Evolutionary conservation across 352 stramenopile genomes (phyloP), one percentile per base, ranked within the genome.

Genomic region (Hyaloperonospora brassicae): DNA sequence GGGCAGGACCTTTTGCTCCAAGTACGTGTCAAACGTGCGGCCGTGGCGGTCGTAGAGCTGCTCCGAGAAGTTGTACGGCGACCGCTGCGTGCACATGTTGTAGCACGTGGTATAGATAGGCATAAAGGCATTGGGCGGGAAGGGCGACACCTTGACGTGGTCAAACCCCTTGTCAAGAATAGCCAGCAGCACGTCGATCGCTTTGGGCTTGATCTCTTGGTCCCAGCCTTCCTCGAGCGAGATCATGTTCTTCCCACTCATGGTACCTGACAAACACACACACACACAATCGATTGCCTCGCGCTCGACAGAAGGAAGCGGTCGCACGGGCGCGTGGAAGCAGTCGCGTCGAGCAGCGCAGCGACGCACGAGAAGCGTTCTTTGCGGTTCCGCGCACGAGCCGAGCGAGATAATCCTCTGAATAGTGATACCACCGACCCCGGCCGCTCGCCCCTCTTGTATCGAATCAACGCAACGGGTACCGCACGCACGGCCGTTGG

Each of bases 71-170:
- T 99, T 99, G 84, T 98, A 98, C 27, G 97, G 97, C 44, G 88
- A 93, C n/a, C 95, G 87, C 70, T 99, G 97, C 54, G 96, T 99
- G 73, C 97, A 99, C 96, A 99, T 99, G 71, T 99, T 98, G 80
- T 99, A 99, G 78, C 84, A 93, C 55, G 81, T 91, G 58, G 84
- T 94, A 67, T 94, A 94, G 67, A 94, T 93, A 31, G 81, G 82
- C 84, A 94, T 94, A 68, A 92, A 94, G 48, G 76, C 66, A 58
- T 84, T 83, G 44, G 84, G 76, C 30, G 84, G 84, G 68, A 94
- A 94, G 27, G 82, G 80, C 59, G 77, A 91, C 10, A 76, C 70
- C 62, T 74, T 72, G 24, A 91, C 73, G 47, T 92, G 84, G 56
- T 94, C 84, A 38, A 94, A 86, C 46, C 84, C 84, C 61, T 86